These are phyloP conservation scores for Apiospora malaysiana DNA, from an alignment of 2,329 filamentous ascomycete genomes.

Conservation along the genomic window DNA sequence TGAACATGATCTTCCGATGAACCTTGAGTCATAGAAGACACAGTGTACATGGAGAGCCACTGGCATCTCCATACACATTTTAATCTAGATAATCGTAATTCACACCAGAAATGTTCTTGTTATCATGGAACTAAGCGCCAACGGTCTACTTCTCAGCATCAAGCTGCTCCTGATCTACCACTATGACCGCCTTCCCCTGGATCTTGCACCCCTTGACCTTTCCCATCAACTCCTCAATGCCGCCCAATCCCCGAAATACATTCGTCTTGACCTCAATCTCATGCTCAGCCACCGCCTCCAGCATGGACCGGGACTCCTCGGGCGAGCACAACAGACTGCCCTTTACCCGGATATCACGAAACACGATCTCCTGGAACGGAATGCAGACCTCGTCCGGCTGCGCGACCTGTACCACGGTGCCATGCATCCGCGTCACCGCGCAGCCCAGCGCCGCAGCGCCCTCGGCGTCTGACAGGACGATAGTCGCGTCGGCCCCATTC, in stretches of 20 bases:
- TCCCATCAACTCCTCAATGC: constrained; percentile 56
- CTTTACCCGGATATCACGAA: constrained; percentile 35
- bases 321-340: constrained; percentile 48
- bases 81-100: not conserved
- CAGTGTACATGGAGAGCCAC: too few species aligned
- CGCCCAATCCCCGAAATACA: constrained; percentile 56
- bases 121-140: not conserved
- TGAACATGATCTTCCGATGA: not conserved
- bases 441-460: constrained; percentile 56
- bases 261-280: constrained; percentile 57
- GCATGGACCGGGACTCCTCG: constrained; percentile 52
- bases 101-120: too few species aligned
- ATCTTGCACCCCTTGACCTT: constrained; percentile 58
- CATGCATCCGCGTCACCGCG: constrained; percentile 65
- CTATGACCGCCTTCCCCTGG: constrained; percentile 59
- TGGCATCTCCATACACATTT: too few species aligned
- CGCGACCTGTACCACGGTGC: constrained; percentile 61
- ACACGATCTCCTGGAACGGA: constrained; percentile 58
- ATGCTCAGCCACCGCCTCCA: constrained; percentile 51
- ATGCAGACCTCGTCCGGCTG: constrained; percentile 67
- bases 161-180: constrained; percentile 53
- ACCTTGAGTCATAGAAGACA: too few species aligned
- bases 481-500: constrained; percentile 55
- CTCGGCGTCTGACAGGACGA: constrained; percentile 60
- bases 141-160: constrained; percentile 30